A percentile compares a stretch with the other conserved stretches of the same genome.
These are phyloP conservation scores for Rhizoclosmatium sp. DNA, from an alignment of 192 early-diverging fungal species.

Conservation along the genomic window DNA sequence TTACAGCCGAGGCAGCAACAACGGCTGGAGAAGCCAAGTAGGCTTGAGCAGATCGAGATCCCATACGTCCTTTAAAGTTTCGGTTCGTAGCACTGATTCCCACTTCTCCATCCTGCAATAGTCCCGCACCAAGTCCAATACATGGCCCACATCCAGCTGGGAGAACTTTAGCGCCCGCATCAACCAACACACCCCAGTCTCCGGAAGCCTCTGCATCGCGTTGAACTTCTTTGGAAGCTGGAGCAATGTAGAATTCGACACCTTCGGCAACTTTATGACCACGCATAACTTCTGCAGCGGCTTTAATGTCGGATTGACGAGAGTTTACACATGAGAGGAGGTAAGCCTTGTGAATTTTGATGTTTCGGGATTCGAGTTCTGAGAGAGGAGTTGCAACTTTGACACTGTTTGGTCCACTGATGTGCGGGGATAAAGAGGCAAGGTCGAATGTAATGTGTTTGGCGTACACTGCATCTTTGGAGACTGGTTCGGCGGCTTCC, in stretches of 20 bases:
- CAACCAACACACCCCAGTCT: conserved; percentile 86
- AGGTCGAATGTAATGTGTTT: conserved; percentile 90
- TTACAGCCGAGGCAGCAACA: conserved; percentile 91
- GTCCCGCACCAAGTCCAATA: conserved; percentile 89
- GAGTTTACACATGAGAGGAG: conserved; percentile 97
- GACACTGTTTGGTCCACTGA: conserved; percentile 96
- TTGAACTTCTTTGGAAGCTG: conserved; percentile 92
- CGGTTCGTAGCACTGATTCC: conserved; percentile 99
- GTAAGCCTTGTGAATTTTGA: conserved; percentile 96
- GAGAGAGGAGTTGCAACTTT: conserved; percentile 87
- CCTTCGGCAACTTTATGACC: conserved; percentile 76
- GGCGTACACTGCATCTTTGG: conserved; percentile 76
- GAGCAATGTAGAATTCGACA: conserved; percentile 96
- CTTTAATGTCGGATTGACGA: conserved; percentile 84
- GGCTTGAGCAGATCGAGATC: conserved; percentile 87
- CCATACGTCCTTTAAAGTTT: conserved; percentile 99
- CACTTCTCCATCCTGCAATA: conserved; percentile 95
- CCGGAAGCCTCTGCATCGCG: conserved; percentile 82
- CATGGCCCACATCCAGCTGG: conserved; percentile 98
- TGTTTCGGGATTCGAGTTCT: conserved; percentile 73
- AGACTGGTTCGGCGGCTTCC: conserved; percentile 76
- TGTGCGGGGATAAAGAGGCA: conserved; percentile 81
- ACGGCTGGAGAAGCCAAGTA: conserved; percentile 96
- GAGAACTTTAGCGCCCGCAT: conserved; percentile 87
- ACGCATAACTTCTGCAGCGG: conserved; percentile 78